Conservation (phyloP, 768 basidiomycete genomes). For the Boletus pseudopeckii region DNA sequence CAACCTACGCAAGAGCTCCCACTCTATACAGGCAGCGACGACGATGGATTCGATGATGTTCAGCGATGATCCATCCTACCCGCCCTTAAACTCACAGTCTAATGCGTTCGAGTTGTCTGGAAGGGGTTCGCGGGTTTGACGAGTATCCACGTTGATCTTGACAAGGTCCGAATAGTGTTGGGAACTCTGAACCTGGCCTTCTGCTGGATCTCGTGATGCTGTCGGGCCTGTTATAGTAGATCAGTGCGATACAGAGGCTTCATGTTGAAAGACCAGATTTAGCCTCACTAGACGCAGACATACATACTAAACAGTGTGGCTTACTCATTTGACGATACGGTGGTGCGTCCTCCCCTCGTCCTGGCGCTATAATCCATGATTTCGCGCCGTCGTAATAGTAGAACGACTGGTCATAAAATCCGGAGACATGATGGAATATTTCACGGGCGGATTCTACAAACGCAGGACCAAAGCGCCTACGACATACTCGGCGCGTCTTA, state of each 20-base stretch:
- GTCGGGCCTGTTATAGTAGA: no score
- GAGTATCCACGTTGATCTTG: background rate
- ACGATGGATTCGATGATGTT: background rate
- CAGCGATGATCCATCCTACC: background rate
- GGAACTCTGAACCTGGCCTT: no score
- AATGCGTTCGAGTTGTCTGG: background rate
- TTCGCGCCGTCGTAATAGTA: background rate
- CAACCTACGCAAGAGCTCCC: slow-evolving; percentile 4
- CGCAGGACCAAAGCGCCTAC: slow-evolving; percentile 43
- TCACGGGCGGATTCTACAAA: slow-evolving; percentile 56
- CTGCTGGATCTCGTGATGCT: no score
- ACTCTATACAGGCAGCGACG: background rate
- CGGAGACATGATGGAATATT: slow-evolving; percentile 55
- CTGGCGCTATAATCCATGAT: background rate
- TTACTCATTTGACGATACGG: slow-evolving; percentile 54
- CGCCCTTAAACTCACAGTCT: background rate
- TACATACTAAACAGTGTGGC: no score
- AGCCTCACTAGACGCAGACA: no score
- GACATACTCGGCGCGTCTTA: slow-evolving; percentile 56
- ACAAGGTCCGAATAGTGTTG: background rate
- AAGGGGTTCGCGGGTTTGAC: background rate
- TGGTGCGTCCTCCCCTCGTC: slow-evolving; percentile 34
- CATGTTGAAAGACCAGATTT: no score
- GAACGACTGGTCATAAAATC: slow-evolving; percentile 51
- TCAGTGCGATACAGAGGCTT: no score